Evolutionary conservation across 2,329 filamentous ascomycete genomes (phyloP).

Genomic region (Juglanconis oblonga): DNA sequence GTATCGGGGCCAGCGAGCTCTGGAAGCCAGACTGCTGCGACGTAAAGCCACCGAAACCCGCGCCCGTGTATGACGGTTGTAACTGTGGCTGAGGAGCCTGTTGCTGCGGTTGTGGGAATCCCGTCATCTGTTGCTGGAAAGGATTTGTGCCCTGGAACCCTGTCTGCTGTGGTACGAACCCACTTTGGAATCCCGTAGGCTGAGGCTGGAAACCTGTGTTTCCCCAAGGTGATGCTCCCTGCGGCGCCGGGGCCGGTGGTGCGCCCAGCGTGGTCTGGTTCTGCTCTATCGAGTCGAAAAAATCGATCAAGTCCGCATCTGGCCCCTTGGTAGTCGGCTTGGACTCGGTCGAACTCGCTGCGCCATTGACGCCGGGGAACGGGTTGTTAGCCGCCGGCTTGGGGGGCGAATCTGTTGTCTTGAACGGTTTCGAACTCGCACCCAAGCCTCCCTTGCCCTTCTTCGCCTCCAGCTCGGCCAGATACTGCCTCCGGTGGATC

Average conservation of each 20-base stretch:
- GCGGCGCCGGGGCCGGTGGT: slow-evolving; percentile 38
- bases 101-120: slow-evolving; percentile 31
- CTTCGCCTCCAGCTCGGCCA: slow-evolving; percentile 78
- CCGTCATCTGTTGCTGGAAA: slow-evolving; percentile 38
- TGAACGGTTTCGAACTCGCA: slow-evolving; percentile 28
- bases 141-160: slow-evolving; percentile 39
- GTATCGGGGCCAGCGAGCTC: slow-evolving; percentile 52
- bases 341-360: slow-evolving; percentile 23
- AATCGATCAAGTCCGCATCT: slow-evolving; percentile 82
- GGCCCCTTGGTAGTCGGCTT: slow-evolving; percentile 54
- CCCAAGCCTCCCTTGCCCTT: slow-evolving; percentile 43
- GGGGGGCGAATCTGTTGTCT: slow-evolving; percentile 33
- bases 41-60: slow-evolving; percentile 81
- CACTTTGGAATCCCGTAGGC: slow-evolving; percentile 38
- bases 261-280: slow-evolving; percentile 70
- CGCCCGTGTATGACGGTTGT: slow-evolving; percentile 59
- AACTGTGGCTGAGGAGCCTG: slow-evolving; percentile 33
- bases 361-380: slow-evolving; percentile 38
- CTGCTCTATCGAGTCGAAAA: slow-evolving; percentile 85
- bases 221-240: slow-evolving; percentile 16
- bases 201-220: slow-evolving; percentile 33
- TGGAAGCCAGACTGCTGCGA: slow-evolving; percentile 62
- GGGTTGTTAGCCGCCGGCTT: slow-evolving; percentile 35
- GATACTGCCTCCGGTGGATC: slow-evolving; percentile 84
- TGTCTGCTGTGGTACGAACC: slow-evolving; percentile 38